A percentile compares a stretch with the other conserved stretches of the same genome.
These are phyloP conservation scores for Cordyceps javanica DNA, from an alignment of 2,329 filamentous ascomycete genomes.

Conservation along the genomic window DNA sequence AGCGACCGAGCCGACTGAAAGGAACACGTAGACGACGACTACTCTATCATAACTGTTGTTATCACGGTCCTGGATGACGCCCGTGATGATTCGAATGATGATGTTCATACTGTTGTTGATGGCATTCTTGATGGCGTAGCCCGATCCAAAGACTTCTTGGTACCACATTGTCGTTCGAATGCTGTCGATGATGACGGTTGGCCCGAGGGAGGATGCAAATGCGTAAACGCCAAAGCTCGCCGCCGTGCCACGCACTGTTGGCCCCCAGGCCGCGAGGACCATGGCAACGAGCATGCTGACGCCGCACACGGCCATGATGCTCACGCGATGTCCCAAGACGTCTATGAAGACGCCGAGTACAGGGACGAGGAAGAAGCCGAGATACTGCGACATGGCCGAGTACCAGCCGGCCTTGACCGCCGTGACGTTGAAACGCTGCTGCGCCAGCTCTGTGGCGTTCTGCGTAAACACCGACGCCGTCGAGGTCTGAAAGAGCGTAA, in stretches of 20 bases:
- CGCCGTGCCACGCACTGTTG: slow-evolving; percentile 44
- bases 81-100: slow-evolving; percentile 50
- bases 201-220: slow-evolving; percentile 47
- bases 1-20: slow-evolving; percentile 42
- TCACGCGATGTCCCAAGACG: slow-evolving; percentile 46
- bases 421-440: slow-evolving; percentile 51
- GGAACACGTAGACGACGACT: slow-evolving; percentile 48
- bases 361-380: slow-evolving; percentile 52
- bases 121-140: slow-evolving; percentile 53
- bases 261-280: slow-evolving; percentile 47
- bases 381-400: slow-evolving; percentile 48
- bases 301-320: slow-evolving; percentile 48
- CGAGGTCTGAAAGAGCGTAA: slow-evolving; percentile 53
- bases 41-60: slow-evolving; percentile 50
- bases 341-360: slow-evolving; percentile 51
- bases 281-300: slow-evolving; percentile 45
- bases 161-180: slow-evolving; percentile 56
- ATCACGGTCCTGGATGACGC: slow-evolving; percentile 52
- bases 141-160: slow-evolving; percentile 53
- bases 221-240: slow-evolving; percentile 56
- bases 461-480: slow-evolving; percentile 47
- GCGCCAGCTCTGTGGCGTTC: slow-evolving; percentile 55
- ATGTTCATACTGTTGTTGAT: slow-evolving; percentile 60
- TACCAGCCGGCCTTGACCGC: slow-evolving; percentile 56
- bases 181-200: slow-evolving; percentile 53